phyloP scores from a whole-genome alignment of 495 filamentous ascomycete genomes.

The Sordaria brevicollis region DNA sequence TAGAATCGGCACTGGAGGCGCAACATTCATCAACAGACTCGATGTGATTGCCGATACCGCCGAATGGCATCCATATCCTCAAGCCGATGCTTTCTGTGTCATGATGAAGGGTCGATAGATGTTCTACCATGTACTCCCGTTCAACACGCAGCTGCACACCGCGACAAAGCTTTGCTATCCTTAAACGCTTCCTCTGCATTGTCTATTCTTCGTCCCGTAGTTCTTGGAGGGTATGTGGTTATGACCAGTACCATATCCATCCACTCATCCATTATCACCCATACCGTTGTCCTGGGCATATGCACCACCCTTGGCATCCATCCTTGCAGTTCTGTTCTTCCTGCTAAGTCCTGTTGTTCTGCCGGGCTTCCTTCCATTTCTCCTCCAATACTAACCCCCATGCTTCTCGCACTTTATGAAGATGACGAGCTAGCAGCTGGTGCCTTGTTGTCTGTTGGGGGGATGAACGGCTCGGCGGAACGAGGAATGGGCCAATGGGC shows the following conservation, averaged over 20 bases:
- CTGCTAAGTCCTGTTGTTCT: constrained; percentile 4
- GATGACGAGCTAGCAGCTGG: not conserved
- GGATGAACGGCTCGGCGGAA: constrained; percentile 29
- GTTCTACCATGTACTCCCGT: not conserved
- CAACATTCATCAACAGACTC: not conserved
- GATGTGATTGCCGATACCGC: not conserved
- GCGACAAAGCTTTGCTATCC: too few relatives aligned
- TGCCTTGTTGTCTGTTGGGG: constrained; percentile 1
- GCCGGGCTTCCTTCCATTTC: constrained; percentile 3
- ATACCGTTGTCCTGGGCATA: not conserved
- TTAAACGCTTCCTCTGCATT: not conserved
- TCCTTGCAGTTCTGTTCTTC: not conserved
- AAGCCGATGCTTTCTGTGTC: not conserved
- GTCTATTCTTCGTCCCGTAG: not conserved
- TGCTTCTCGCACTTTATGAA: not conserved
- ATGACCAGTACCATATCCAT: not conserved
- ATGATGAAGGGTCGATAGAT: not conserved
- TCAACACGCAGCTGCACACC: not conserved
- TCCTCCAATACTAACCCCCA: not conserved
- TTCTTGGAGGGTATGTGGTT: not conserved
- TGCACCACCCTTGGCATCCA: not conserved
- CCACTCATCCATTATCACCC: not conserved
- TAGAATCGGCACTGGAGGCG: not conserved
- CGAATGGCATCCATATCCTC: not conserved
- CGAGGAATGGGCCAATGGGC: constrained; percentile 40